Conservation (phyloP, 768 basidiomycete species). For the Basidioascus undulatus region DNA sequence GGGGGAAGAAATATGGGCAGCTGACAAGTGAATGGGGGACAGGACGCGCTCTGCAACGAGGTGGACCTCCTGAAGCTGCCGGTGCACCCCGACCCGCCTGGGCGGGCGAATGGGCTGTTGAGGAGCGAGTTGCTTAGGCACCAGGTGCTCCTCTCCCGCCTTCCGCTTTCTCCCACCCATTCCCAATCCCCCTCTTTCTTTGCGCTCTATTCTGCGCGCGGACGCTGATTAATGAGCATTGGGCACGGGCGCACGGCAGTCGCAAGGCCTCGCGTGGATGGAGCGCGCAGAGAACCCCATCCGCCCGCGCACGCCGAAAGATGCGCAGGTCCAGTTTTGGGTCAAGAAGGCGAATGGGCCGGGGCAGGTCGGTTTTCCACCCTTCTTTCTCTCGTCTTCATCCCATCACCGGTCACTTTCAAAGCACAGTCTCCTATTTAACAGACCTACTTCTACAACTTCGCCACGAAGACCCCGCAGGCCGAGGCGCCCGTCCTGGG, state of each 20-base stretch:
- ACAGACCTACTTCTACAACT: slow-evolving; percentile 46
- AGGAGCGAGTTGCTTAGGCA: slow-evolving; percentile 54
- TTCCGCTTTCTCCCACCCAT: neutral
- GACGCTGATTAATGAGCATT: neutral
- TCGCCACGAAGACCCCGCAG: slow-evolving; percentile 64
- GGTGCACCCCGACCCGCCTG: slow-evolving; percentile 43
- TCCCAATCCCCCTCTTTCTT: neutral
- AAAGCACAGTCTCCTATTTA: slow-evolving; percentile 1
- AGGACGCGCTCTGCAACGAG: slow-evolving; percentile 15
- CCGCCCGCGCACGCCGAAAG: slow-evolving; percentile 38
- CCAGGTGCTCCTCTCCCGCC: slow-evolving; percentile 32
- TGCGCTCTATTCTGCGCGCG: neutral
- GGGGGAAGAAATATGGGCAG: no score
- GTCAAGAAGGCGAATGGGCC: slow-evolving; percentile 26
- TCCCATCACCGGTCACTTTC: neutral
- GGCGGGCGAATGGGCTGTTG: slow-evolving; percentile 38
- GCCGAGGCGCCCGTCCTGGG: slow-evolving; percentile 38
- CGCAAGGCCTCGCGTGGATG: slow-evolving; percentile 66
- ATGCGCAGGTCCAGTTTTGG: slow-evolving; percentile 77
- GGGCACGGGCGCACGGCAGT: slow-evolving; percentile 21
- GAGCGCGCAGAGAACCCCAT: slow-evolving; percentile 44
- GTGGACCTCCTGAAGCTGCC: slow-evolving; percentile 47
- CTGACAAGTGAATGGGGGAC: no score
- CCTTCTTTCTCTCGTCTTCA: neutral
- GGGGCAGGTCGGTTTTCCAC: neutral